phyloP scores from a whole-genome alignment of 2,329 filamentous ascomycete genomes.

The Trichoderma hamatum region DNA sequence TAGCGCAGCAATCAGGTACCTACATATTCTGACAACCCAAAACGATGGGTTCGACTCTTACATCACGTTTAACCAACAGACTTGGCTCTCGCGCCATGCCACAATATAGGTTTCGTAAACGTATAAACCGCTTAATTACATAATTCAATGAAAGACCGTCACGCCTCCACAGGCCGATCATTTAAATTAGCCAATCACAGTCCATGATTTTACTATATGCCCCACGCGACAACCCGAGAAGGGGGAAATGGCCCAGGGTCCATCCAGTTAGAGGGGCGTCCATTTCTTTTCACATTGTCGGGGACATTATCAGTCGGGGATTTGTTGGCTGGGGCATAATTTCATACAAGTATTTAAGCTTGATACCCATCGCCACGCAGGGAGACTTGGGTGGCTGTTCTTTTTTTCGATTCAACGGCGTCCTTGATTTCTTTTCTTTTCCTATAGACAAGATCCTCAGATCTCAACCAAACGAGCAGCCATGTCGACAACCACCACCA shows the following conservation, averaged over 20 bases:
- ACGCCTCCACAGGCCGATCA: background rate
- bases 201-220: background rate
- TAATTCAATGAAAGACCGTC: background rate
- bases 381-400: background rate
- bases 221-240: background rate
- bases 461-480: background rate
- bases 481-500: conserved; percentile 47
- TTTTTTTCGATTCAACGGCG: background rate
- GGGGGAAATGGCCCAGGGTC: background rate
- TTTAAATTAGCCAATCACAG: background rate
- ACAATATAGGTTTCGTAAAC: background rate
- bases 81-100: background rate
- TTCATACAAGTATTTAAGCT: conserved; percentile 20
- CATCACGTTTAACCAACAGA: background rate
- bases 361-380: conserved; percentile 15
- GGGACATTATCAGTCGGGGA: background rate
- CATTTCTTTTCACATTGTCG: background rate
- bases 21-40: background rate
- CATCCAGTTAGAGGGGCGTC: conserved; percentile 1
- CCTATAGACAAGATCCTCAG: background rate
- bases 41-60: background rate
- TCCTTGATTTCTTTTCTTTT: background rate
- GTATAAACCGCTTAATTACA: background rate
- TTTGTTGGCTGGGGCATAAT: conserved; percentile 14
- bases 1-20: background rate